Base-by-base conservation (phyloP, 805 yeast species). In the Starmerella tilneyi region DNA sequence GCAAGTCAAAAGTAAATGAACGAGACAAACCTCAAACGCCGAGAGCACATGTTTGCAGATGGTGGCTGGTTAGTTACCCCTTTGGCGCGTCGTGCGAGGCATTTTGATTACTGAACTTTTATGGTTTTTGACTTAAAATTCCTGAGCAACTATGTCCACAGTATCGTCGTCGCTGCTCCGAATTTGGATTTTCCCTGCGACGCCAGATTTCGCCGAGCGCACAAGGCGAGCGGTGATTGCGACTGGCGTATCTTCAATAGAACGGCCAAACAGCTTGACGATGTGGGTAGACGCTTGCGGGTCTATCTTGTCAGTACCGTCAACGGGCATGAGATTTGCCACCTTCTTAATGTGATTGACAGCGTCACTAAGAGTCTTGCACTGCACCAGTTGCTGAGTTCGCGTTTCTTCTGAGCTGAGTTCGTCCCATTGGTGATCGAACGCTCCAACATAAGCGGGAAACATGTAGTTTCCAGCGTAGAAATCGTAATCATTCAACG, bases 401-500 rank as follows among this genome's bases (percentile, higher is more conserved):
- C 79, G 78, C 33, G 76, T 67, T 39, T 68, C 67, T 62, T 83
- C 86, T 51, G 63, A 60, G 49, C 68, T 61, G 52, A 88, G 70
- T 63, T 78, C 84, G 30, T 36, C 45, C 33, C 43, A 37, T 13
- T 30, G 45, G 39, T 28, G 35, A 7, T 48, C 46, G 21, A 37
- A 34, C 64, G 79, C 76, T 34, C 92, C 84, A 51, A 80, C 75
- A 61, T 76, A 84, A 20, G 85, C 70, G 43, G 95, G 94, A 44
- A 69, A 65, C 47, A 85, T 71, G 64, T 78, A 89, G 62, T 86
- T 96, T 29, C 95, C 95, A 9, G 92, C 78, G 7, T 66, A 65
- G 45, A 89, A 61, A 47, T 75, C 77, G 57, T 86, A 69, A 47
- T 80, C 81, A 63, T 85, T 96, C 53, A 92, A 75, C 61, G 81